Conservation (phyloP, 2,329 filamentous ascomycete genomes). For the Apiospora malaysiana region DNA sequence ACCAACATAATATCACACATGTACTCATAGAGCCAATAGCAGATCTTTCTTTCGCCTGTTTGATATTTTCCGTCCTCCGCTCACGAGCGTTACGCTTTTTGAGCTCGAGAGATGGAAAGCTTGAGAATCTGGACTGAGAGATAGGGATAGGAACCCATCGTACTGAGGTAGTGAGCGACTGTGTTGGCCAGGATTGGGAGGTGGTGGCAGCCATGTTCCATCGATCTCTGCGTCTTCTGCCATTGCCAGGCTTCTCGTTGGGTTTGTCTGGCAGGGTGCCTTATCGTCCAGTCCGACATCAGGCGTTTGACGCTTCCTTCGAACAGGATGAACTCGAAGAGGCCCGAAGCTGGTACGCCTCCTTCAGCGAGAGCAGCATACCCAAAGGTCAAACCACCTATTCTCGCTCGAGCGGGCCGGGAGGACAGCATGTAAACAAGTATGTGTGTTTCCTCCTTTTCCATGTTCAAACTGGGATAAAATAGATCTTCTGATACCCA, state of each 20-base stretch:
- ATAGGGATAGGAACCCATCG: neutral
- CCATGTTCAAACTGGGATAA: neutral
- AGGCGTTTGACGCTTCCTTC: conserved; percentile 56
- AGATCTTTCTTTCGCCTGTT: neutral
- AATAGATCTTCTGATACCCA: neutral
- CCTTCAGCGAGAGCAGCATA: conserved; percentile 49
- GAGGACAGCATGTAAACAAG: conserved; percentile 69
- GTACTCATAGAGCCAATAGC: neutral
- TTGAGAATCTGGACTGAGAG: neutral
- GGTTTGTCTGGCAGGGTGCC: neutral
- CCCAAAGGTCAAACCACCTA: conserved; percentile 60
- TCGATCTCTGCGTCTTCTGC: neutral
- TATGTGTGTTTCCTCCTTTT: conserved; percentile 32
- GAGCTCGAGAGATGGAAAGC: neutral
- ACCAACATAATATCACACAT: neutral
- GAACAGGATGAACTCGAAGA: conserved; percentile 57
- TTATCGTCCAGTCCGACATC: conserved; percentile 36
- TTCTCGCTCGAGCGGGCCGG: conserved; percentile 65
- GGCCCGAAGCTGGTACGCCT: conserved; percentile 57
- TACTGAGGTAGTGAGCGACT: neutral
- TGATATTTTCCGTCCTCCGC: neutral
- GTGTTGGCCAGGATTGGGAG: neutral
- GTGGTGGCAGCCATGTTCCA: neutral
- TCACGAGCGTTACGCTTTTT: neutral
- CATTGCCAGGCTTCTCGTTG: neutral